Evolutionary conservation across 208 protist species (phyloP), one percentile per base, ranked within the genome.

Genomic region (Strigomonas culicis): DNA sequence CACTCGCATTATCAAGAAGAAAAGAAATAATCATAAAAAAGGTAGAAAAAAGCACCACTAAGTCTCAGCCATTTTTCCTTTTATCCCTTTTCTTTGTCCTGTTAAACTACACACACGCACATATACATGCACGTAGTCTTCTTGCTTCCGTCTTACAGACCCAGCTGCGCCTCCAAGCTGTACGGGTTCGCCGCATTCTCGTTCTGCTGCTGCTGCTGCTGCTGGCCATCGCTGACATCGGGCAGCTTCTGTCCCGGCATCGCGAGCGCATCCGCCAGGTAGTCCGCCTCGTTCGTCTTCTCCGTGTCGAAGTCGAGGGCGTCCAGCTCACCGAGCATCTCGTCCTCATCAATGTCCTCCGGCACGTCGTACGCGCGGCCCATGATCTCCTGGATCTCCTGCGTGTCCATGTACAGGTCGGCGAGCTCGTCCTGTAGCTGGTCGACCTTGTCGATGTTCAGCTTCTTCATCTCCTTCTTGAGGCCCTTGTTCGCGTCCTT

Each of bases 331-430:
- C 73, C 91, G 10, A 94, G 68, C 69, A 97, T 77, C 59, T 97
- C 93, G 61, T 94, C 86, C 67, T 97, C 93, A 68, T 97, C 93
- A 51, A 97, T 88, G 65, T 96, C 82, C 43, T 97, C 93, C 28
- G 88, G 88, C 15, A 95, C 84, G 30, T 93, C 84, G 73, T 97
- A 97, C 39, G 81, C 66, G 56, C 90, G 88, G 30, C 90, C 90
- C 80, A 97, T 90, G 31, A 96, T 90, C 63, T 97, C 89, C 71
- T 97, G 93, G 21, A 97, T 92, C 76, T 97, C 89, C 68, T 97
- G 84, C 24, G 85, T 87, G 67, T 97, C 91, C 63, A 91, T 78
- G 74, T 96, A 96, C 7, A 95, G 66, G 41, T 97, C 91, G 27
- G 77, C 72, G n/a, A 97, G 77, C 46, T 97, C 93, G 46, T 95